These are phyloP conservation scores for Aspergillus wentii DNA, from an alignment of 495 filamentous ascomycete species.

Conservation along the genomic window DNA sequence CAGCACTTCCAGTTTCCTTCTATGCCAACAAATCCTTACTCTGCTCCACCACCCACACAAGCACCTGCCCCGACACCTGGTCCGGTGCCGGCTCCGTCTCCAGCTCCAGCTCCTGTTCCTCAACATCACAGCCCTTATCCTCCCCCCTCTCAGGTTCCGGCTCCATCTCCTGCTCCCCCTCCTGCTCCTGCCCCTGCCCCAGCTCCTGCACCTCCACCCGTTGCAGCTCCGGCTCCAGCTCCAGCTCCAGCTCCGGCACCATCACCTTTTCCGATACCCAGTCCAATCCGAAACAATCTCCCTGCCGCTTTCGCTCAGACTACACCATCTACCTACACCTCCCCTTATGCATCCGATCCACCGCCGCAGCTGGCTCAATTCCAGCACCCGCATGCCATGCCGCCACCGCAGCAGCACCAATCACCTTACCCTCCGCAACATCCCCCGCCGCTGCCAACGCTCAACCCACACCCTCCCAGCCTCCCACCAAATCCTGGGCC, in stretches of 20 bases:
- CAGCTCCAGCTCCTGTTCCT: slow-evolving; percentile 12
- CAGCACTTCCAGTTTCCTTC: slow-evolving; percentile 44
- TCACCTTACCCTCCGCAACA: slow-evolving; percentile 16
- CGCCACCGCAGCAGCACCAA: slow-evolving; percentile 18
- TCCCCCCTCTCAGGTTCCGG: slow-evolving; percentile 8
- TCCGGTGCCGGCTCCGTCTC: slow-evolving; percentile 7
- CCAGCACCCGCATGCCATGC: slow-evolving; percentile 18
- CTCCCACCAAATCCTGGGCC: slow-evolving; percentile 21
- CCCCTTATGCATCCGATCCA: slow-evolving; percentile 38
- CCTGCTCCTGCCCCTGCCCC: slow-evolving; percentile 1
- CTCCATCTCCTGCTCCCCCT: slow-evolving; percentile 8
- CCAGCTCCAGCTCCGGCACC: slow-evolving; percentile 11
- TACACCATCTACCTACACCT: slow-evolving; percentile 36
- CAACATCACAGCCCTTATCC: slow-evolving; percentile 17
- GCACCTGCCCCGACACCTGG: slow-evolving; percentile 16
- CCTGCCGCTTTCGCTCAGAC: slow-evolving; percentile 39
- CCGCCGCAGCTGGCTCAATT: slow-evolving; percentile 27
- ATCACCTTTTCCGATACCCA: slow-evolving; percentile 37
- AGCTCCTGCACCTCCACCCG: slow-evolving; percentile 7
- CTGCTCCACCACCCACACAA: slow-evolving; percentile 13
- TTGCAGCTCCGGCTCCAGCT: slow-evolving; percentile 3
- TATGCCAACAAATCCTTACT: slow-evolving; percentile 29
- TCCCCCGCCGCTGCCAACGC: slow-evolving; percentile 13
- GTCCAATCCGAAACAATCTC: slow-evolving; percentile 38
- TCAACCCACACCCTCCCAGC: slow-evolving; percentile 22